Percentiles rank a stretch among this genome's conserved stretches.
Evolutionary conservation across 2,329 filamentous ascomycete species (phyloP).

Genomic region (Cladophialophora yegresii): DNA sequence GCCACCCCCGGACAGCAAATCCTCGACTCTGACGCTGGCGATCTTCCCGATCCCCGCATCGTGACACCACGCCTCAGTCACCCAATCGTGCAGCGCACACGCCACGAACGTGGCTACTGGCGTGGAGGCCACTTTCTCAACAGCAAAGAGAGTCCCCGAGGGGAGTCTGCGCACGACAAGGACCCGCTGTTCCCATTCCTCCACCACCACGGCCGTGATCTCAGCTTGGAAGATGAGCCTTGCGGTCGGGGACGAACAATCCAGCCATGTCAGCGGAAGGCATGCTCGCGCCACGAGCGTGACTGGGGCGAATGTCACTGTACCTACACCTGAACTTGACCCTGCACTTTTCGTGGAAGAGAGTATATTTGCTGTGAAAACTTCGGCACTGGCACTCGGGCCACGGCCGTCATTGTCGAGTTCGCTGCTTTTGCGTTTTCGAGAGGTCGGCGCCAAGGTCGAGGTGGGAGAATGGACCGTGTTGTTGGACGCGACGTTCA

Average conservation of each 20-base stretch:
- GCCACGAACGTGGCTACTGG: constrained; percentile 23
- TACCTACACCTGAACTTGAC: neutral
- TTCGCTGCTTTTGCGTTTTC: constrained; percentile 30
- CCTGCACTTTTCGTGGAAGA: neutral
- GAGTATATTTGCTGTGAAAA: neutral
- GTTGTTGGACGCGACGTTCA: constrained; percentile 16
- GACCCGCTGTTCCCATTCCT: constrained; percentile 31
- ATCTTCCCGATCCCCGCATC: constrained; percentile 32
- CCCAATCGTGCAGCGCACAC: constrained; percentile 30
- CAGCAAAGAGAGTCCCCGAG: constrained; percentile 32
- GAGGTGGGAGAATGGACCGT: neutral
- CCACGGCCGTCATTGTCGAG: constrained; percentile 12
- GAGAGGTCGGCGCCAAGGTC: neutral
- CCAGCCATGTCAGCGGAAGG: constrained; percentile 34
- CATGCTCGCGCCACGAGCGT: constrained; percentile 33
- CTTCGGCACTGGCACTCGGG: neutral
- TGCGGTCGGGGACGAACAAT: constrained; percentile 10
- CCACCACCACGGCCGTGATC: constrained; percentile 25
- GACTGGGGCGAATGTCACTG: constrained; percentile 25
- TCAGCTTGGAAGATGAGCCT: constrained; percentile 28
- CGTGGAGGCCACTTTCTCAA: constrained; percentile 29
- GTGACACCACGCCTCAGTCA: constrained; percentile 31
- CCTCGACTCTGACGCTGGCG: constrained; percentile 22
- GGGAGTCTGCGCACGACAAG: constrained; percentile 30
- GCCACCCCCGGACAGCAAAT: constrained; percentile 13